Conservation (phyloP, 2,329 filamentous ascomycete species). For the Arthrobotrys sphaeroides region DNA sequence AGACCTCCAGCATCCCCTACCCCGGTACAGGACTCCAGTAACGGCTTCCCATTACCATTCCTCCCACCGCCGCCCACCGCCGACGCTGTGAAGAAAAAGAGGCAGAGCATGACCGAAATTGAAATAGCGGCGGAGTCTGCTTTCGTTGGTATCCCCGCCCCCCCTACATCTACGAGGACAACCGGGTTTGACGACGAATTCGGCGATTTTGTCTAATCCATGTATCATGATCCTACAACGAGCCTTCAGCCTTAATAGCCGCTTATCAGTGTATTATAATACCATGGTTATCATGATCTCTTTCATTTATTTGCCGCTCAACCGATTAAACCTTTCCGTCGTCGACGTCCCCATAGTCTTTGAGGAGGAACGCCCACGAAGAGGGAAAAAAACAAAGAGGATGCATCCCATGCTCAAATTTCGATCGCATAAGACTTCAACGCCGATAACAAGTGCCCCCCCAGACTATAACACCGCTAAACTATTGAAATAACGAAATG, state of each 20-base stretch:
- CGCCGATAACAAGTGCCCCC: neutral
- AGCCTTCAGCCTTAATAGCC: neutral
- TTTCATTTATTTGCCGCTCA: neutral
- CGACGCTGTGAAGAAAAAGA: constrained; percentile 70
- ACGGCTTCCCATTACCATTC: constrained; percentile 75
- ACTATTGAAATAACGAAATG: neutral
- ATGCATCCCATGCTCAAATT: neutral
- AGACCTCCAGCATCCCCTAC: constrained; percentile 54
- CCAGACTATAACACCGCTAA: neutral
- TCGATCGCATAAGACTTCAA: neutral
- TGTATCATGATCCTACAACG: neutral
- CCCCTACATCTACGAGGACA: constrained; percentile 65
- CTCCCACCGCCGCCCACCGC: constrained; percentile 75
- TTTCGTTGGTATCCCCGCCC: constrained; percentile 39
- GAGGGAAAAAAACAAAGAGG: neutral
- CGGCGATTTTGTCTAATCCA: constrained; percentile 75
- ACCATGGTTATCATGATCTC: constrained; percentile 9
- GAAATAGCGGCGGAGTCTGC: constrained; percentile 36
- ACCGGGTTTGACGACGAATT: constrained; percentile 90
- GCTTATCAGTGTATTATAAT: constrained; percentile 37
- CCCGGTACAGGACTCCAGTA: constrained; percentile 61
- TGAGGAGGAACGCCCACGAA: no score
- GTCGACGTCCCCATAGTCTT: no score
- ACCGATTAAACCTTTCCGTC: neutral
- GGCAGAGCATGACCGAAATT: constrained; percentile 65